Evolutionary conservation across 192 early-diverging fungal genomes (phyloP).

Genomic region (Rhizoclosmatium globosum): DNA sequence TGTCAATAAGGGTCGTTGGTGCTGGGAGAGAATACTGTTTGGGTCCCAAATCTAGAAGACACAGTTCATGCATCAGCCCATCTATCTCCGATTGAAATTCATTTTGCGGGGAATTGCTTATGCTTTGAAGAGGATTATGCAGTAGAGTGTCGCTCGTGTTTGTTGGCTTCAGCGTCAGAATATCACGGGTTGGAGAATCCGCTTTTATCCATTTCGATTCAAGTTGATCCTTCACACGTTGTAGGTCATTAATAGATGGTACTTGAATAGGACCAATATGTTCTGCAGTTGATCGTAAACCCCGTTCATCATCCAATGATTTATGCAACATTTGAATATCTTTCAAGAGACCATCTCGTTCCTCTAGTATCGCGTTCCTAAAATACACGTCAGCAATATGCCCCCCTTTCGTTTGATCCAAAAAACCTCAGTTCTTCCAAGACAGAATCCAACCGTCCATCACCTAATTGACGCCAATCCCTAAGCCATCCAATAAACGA

Average conservation of each 20-base stretch:
- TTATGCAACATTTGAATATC: constrained; percentile 9
- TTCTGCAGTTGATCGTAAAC: constrained; percentile 4
- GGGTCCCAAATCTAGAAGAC: constrained; percentile 4
- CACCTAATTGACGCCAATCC: constrained; percentile 1
- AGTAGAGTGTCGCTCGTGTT: not conserved
- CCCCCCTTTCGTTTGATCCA: not conserved
- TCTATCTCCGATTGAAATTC: not conserved
- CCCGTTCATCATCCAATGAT: constrained; percentile 19
- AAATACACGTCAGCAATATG: not conserved
- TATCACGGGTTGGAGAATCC: not conserved
- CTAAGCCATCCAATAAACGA: not conserved
- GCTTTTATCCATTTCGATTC: not conserved
- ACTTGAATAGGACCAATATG: not conserved
- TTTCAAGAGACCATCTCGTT: constrained; percentile 12
- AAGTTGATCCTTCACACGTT: constrained; percentile 12
- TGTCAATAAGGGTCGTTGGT: not conserved
- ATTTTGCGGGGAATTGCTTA: not conserved
- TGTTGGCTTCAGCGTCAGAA: not conserved
- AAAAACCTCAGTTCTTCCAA: constrained; percentile 15
- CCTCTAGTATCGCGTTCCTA: constrained; percentile 19
- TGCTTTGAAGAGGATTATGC: not conserved
- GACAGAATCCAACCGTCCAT: not conserved
- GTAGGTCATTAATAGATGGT: constrained; percentile 17
- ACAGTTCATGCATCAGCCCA: constrained; percentile 4
- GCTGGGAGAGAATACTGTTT: not conserved